Conservation (phyloP, 176 grass and related monocot species). For the Eleusine indica region DNA sequence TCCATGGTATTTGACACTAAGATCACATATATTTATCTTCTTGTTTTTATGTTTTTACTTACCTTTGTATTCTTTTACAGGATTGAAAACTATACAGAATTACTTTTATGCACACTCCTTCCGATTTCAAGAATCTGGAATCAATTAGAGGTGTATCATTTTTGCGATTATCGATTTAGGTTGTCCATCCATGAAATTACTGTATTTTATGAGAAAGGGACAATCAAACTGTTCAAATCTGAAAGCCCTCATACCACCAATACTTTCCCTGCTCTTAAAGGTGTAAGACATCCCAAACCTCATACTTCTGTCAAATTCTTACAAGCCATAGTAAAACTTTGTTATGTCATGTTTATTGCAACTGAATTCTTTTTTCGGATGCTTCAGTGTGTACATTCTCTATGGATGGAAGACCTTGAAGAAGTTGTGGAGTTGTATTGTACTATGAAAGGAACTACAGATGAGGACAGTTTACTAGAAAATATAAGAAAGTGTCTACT, state of each 20-base stretch:
- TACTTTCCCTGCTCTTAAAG: slow-evolving; percentile 14
- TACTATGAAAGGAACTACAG: too few relatives aligned
- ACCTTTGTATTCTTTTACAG: neutral
- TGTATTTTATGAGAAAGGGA: neutral
- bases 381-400: slow-evolving; percentile 10
- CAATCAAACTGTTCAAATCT: neutral
- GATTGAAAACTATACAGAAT: neutral
- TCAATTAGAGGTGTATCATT: slow-evolving; percentile 5
- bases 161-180: neutral
- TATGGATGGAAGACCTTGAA: slow-evolving; percentile 24
- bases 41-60: neutral
- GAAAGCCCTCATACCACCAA: neutral
- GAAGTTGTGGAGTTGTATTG: neutral
- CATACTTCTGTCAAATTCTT: neutral
- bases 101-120: neutral
- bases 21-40: neutral
- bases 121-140: neutral
- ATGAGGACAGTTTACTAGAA: too few relatives aligned
- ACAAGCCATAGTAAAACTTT: neutral
- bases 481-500: slow-evolving; percentile 10
- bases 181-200: neutral
- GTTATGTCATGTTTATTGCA: neutral
- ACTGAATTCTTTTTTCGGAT: neutral
- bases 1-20: neutral
- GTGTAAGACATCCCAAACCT: neutral